Evolutionary conservation across 78 protist genomes (phyloP), one percentile per base, ranked within the genome.

Genomic region (Dictyostelium purpureum): DNA sequence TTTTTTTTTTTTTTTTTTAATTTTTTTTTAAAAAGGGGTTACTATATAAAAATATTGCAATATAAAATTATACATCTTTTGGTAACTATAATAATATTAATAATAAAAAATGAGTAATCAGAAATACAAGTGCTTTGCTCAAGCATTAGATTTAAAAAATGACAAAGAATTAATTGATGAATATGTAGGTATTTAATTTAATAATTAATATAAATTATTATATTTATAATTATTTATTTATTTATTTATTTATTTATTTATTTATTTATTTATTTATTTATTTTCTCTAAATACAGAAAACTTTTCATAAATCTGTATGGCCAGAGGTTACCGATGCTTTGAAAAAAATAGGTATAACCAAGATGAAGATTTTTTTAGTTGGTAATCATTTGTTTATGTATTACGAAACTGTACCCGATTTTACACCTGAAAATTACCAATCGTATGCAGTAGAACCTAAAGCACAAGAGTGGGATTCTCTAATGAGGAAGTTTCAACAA

Each of bases 401-500:
- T 35, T 85, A 85, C 47, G 92, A 85, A 61, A 35, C 82, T 1
- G 28, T 37, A 21, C 40, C 76, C 33, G 71, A 52, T n/a, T 85
- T 85, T 73, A 40, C 54, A 33, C 90, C 90, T 40, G 6, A 10
- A 54, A 77, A 73, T 61, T 85, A 73, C 54, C 80, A 85, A 73
- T 31, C 47, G 11, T 85, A 85, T 35, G 59, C 92, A 4, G 12
- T 73, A 24, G 73, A 71, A 5, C 92, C 92, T 16, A 70, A 73
- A 42, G 82, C 92, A 37, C 42, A 26, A 59, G 92, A 83, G 71
- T 85, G 92, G 92, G 92, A 85, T 74, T 18, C 45, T 31, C 35
- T 85, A 70, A 85, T 85, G 92, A 85, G 82, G 92, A 85, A 85
- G 35, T 85, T 85, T 57, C 92, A 85, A 85, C 77, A 73, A 59